These are phyloP conservation scores for Penicillium coffeae DNA, from an alignment of 495 filamentous ascomycete genomes.

Conservation along the genomic window DNA sequence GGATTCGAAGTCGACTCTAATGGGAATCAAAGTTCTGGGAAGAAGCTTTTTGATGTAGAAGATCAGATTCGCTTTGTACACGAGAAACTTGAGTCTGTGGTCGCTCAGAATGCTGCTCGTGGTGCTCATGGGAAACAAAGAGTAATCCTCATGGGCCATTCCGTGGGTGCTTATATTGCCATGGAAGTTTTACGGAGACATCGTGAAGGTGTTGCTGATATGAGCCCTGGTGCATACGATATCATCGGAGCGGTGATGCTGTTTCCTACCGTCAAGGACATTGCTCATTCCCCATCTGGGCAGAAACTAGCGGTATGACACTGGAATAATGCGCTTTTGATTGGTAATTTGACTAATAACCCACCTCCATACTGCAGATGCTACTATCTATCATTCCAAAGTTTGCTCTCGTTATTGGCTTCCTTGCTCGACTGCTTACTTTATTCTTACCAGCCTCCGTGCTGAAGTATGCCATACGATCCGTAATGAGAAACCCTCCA, in stretches of 20 bases:
- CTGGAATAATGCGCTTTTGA: too few relatives aligned
- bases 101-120: neutral
- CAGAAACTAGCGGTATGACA: constrained; percentile 51
- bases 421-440: constrained; percentile 47
- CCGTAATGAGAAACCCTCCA: constrained; percentile 51
- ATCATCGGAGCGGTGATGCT: constrained; percentile 62
- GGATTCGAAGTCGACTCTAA: constrained; percentile 61
- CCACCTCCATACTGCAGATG: constrained; percentile 15
- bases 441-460: constrained; percentile 38
- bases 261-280: constrained; percentile 75
- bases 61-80: constrained; percentile 57
- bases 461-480: constrained; percentile 41
- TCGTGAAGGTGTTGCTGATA: constrained; percentile 16
- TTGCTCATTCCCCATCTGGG: constrained; percentile 63
- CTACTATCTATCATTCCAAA: constrained; percentile 50
- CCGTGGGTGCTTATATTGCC: constrained; percentile 74
- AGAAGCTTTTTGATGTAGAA: constrained; percentile 41
- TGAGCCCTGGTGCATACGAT: constrained; percentile 27
- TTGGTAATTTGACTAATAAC: too few relatives aligned
- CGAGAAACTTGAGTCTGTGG: constrained; percentile 23
- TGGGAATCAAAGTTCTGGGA: constrained; percentile 1
- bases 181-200: constrained; percentile 65
- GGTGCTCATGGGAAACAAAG: constrained; percentile 23
- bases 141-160: constrained; percentile 79
- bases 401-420: constrained; percentile 50